Percentiles rank a stretch among this genome's conserved stretches.
These are phyloP conservation scores for Globisporangium viniferum DNA, from an alignment of 352 stramenopile species.

Conservation along the genomic window DNA sequence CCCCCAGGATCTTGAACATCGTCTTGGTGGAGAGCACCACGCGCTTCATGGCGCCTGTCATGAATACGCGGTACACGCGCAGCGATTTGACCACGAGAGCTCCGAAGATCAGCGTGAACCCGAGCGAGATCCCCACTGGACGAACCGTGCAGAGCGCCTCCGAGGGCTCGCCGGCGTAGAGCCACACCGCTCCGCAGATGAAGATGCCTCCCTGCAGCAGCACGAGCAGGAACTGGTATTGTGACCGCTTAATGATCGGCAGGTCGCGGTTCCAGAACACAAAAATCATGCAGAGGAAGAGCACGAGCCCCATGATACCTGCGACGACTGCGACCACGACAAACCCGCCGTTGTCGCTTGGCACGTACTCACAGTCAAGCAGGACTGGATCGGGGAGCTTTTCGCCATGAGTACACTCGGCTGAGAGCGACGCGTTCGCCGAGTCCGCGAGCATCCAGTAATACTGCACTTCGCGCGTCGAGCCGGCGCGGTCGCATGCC, in stretches of 20 bases:
- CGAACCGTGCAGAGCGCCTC: too few relatives aligned
- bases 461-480: too few relatives aligned
- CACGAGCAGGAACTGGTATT: conserved; percentile 57
- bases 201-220: conserved; percentile 50
- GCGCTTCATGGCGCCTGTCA: conserved; percentile 37
- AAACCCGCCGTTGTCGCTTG: conserved; percentile 21
- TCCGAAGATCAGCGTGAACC: conserved; percentile 52
- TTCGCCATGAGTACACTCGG: too few relatives aligned
- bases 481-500: too few relatives aligned
- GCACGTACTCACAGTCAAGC: too few relatives aligned
- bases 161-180: too few relatives aligned
- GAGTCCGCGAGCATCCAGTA: too few relatives aligned
- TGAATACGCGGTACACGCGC: conserved; percentile 52
- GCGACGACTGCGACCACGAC: conserved; percentile 21
- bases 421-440: too few relatives aligned
- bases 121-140: conserved; percentile 29
- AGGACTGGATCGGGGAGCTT: too few relatives aligned
- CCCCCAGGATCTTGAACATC: conserved; percentile 44
- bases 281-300: conserved; percentile 22
- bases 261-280: too few relatives aligned
- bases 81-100: conserved; percentile 48
- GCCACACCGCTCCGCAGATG: too few relatives aligned
- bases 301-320: conserved; percentile 19
- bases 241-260: conserved; percentile 65
- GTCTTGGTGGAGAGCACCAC: conserved; percentile 33